phyloP scores from a whole-genome alignment of 306 rosid genomes.

The Prunus fruticosa region DNA sequence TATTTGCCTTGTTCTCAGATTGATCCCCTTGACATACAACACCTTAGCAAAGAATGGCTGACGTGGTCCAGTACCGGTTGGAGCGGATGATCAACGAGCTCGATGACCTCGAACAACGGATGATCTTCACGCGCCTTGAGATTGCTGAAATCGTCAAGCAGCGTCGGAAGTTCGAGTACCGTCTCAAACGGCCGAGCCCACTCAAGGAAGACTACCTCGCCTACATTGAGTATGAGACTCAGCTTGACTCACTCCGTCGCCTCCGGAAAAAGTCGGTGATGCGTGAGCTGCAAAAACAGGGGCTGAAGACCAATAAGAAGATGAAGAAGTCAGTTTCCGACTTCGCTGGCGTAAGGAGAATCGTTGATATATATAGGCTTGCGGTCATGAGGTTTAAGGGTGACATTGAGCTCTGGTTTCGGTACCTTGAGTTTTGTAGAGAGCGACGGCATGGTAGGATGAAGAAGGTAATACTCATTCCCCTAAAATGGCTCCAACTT shows the following conservation, averaged over 20 bases:
- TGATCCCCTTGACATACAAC: neutral
- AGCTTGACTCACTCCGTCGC: conserved; percentile 43
- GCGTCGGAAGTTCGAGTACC: conserved; percentile 60
- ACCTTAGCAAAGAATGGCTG: conserved; percentile 40
- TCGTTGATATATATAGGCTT: conserved; percentile 40
- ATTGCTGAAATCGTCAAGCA: conserved; percentile 56
- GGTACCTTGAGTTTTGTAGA: conserved; percentile 72
- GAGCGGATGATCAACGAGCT: conserved; percentile 61
- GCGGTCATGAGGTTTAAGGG: conserved; percentile 48
- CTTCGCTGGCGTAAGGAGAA: conserved; percentile 41
- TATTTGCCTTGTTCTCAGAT: neutral
- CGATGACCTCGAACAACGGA: conserved; percentile 51
- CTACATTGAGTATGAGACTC: conserved; percentile 53
- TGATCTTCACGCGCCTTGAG: conserved; percentile 45
- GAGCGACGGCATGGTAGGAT: conserved; percentile 62
- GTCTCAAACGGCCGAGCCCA: conserved; percentile 55
- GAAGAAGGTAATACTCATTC: conserved; percentile 58
- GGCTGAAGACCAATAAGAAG: conserved; percentile 22
- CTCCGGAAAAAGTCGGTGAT: conserved; percentile 41
- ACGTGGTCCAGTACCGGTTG: conserved; percentile 55
- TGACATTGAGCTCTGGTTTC: conserved; percentile 57
- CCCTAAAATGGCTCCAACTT: neutral
- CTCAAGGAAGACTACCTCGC: conserved; percentile 54
- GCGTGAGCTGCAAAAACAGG: conserved; percentile 36
- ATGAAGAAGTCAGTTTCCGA: conserved; percentile 45